These are phyloP conservation scores for Arthrobotrys pseudoclavata DNA, from an alignment of 2,329 filamentous ascomycete species.

Conservation along the genomic window DNA sequence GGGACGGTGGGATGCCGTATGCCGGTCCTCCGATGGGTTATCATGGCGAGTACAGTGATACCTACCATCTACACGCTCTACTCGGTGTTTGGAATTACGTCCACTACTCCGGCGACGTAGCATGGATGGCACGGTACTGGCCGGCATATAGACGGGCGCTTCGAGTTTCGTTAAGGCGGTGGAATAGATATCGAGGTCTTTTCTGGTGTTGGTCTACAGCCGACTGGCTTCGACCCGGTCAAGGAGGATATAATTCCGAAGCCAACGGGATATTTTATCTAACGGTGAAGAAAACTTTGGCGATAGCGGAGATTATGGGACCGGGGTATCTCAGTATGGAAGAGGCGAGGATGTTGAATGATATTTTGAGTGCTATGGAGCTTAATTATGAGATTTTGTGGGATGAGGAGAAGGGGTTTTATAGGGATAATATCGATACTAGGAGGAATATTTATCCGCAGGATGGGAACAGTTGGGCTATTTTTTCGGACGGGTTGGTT, in stretches of 20 bases:
- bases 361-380: slow-evolving; percentile 65
- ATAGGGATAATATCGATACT: slow-evolving; percentile 71
- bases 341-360: slow-evolving; percentile 64
- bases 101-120: slow-evolving; percentile 71
- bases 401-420: slow-evolving; percentile 69
- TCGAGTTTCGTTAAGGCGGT: slow-evolving; percentile 63
- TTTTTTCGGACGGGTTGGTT: slow-evolving; percentile 63
- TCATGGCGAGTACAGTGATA: slow-evolving; percentile 67
- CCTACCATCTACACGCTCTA: slow-evolving; percentile 73
- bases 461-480: slow-evolving; percentile 73
- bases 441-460: slow-evolving; percentile 71
- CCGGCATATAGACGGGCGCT: slow-evolving; percentile 64
- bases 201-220: slow-evolving; percentile 69
- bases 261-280: slow-evolving; percentile 72
- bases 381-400: slow-evolving; percentile 70
- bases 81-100: slow-evolving; percentile 74
- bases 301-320: slow-evolving; percentile 66
- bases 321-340: slow-evolving; percentile 66
- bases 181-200: slow-evolving; percentile 66
- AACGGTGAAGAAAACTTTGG: slow-evolving; percentile 71
- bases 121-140: slow-evolving; percentile 65
- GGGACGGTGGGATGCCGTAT: slow-evolving; percentile 69
- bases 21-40: slow-evolving; percentile 68
- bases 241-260: slow-evolving; percentile 70
- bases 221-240: slow-evolving; percentile 71